Conservation (phyloP, 495 filamentous ascomycete genomes). For the Talaromyces proteolyticus region DNA sequence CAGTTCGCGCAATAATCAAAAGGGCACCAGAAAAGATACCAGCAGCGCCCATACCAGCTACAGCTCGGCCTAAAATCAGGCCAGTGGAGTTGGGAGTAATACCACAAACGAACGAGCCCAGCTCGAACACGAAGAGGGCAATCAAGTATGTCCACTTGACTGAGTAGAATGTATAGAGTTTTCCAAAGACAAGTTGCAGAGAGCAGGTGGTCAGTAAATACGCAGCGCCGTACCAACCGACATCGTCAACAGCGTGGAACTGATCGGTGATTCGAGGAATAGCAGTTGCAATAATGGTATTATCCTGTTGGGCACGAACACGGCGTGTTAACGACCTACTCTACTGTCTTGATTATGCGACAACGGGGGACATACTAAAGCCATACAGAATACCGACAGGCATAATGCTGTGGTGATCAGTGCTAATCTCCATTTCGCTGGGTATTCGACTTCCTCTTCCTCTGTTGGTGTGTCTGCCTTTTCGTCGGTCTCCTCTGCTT, state of each 20-base stretch:
- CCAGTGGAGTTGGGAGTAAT: conserved; percentile 66
- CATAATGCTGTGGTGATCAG: conserved; percentile 56
- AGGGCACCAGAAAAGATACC: conserved; percentile 80
- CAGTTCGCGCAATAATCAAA: conserved; percentile 69
- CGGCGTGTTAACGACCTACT: not conserved
- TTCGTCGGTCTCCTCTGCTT: not conserved
- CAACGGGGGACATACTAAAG: conserved; percentile 35
- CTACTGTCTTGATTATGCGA: conserved; percentile 3
- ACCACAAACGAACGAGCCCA: conserved; percentile 82
- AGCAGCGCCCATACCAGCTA: conserved; percentile 78
- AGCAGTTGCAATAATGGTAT: conserved; percentile 79
- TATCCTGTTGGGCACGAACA: conserved; percentile 38
- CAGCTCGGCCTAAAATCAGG: conserved; percentile 78
- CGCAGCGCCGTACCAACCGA: conserved; percentile 74
- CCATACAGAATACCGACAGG: conserved; percentile 60
- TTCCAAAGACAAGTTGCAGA: conserved; percentile 69
- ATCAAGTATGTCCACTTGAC: conserved; percentile 67
- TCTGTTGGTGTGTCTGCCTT: not conserved
- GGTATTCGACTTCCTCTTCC: conserved; percentile 37
- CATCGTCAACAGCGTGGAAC: conserved; percentile 68
- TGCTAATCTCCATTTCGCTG: conserved; percentile 38
- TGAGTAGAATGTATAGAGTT: conserved; percentile 73
- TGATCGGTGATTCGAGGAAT: conserved; percentile 79
- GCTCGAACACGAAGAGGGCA: conserved; percentile 72
- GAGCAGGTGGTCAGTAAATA: conserved; percentile 68